phyloP scores from a whole-genome alignment of 2,329 filamentous ascomycete genomes.

The Bipolaris oryzae region DNA sequence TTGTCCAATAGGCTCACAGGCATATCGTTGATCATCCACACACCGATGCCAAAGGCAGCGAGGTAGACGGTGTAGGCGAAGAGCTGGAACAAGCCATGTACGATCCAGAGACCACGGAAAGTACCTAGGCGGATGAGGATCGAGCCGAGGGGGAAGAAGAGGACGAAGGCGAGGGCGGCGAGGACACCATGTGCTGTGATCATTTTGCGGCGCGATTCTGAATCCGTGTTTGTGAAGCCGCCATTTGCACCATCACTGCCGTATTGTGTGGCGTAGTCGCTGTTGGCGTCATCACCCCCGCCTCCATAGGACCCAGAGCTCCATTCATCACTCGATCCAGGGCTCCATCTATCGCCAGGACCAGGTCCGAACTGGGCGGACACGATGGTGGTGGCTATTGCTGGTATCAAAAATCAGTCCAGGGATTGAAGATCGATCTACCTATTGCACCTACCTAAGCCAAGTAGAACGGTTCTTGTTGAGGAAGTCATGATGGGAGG shows the following conservation, averaged over 20 bases:
- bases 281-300: conserved; percentile 6
- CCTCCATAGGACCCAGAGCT: conserved; percentile 14
- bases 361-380: conserved; percentile 24
- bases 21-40: conserved; percentile 54
- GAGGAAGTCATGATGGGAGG: conserved; percentile 15
- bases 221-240: conserved; percentile 1
- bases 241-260: conserved; percentile 6
- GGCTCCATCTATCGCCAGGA: conserved; percentile 13
- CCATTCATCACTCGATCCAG: conserved; percentile 5
- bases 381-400: conserved; percentile 18
- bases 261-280: conserved; percentile 5
- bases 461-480: conserved; percentile 15
- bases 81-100: conserved; percentile 55
- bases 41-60: conserved; percentile 58
- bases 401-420: conserved; percentile 10
- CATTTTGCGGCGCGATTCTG: conserved; percentile 27
- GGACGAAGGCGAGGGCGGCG: conserved; percentile 52
- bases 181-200: conserved; percentile 52
- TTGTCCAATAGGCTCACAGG: conserved; percentile 36
- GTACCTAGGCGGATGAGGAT: conserved; percentile 51
- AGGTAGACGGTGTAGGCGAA: conserved; percentile 56
- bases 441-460: conserved; percentile 18
- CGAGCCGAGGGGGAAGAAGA: conserved; percentile 53
- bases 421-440: background rate
- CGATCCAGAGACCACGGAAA: conserved; percentile 50